Evolutionary conservation across 78 protist genomes (phyloP), one percentile per base, ranked within the genome.

Genomic region (Dictyostelium firmibasis): DNA sequence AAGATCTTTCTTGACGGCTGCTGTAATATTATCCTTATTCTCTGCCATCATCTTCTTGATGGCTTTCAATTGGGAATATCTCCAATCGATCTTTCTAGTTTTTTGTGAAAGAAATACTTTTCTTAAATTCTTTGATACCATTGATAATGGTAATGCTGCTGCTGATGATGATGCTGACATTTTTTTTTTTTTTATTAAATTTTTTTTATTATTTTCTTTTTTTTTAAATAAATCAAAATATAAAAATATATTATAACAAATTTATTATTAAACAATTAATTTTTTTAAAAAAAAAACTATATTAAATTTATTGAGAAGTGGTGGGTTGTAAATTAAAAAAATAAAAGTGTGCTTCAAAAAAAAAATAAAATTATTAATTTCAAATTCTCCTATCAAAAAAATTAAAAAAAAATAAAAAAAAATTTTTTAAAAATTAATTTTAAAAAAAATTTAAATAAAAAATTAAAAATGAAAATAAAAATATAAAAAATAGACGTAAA

Each of bases 1-100:
- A 5, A 91, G 33, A 76, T 91, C 95, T 31, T 84, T 82, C 23
- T 83, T 74, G 5, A 91, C 95, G 4, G 95, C 87, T 1, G 85
- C 82, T 13, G 86, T 77, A 27, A 91, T 91, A 1, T 91, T 83
- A 9, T 91, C 91, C 11, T 83, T 84, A 85, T 91, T 83, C 83
- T 91, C 95, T 23, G 95, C 64, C 9, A 92, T 50, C 50, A 92
- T 27, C 79, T 92, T 86, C 18, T 81, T 85, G 14, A 92, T 13
- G 18, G 93, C 86, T 27, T 86, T 85, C 4, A 92, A 33, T 72
- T 92, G 96, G 3, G 83, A 62, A 29, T 36, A 82, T 50, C 96
- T 60, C 96, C 96, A 92, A 41, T 92, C 96, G 7, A 92, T 44
- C 29, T 76, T 76, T 67, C 96, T 62, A 0, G 96, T 92, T 64